Base-by-base conservation (phyloP, 2,329 filamentous ascomycete genomes). In the Ceratocystis smalleyi region DNA sequence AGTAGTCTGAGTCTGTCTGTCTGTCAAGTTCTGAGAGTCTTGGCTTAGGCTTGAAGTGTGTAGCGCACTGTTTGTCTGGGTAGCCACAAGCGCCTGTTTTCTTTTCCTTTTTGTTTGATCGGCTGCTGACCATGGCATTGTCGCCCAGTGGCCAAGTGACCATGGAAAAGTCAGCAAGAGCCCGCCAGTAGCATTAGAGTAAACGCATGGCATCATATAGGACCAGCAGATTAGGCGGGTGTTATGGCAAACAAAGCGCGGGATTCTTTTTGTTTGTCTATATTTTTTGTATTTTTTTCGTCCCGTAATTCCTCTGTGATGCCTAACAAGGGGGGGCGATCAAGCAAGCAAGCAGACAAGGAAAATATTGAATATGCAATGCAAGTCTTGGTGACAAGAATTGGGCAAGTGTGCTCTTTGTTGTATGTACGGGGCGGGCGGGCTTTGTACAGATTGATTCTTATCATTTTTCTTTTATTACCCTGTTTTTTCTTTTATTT, bases 61-160 rank as follows among this genome's bases (percentile, higher is more conserved):
- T 12, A 40, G 35, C 10, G 35, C 10, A 40, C 17, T 47, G 5
- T 19, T 7, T 47, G 82, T 0, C 68, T 81, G 1, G 69, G 74
- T 24, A 72, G 76, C 19, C 82, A 83, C 62, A 75, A 75, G 43
- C 68, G 68, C 0, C 70, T 82, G 22, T 80, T 78, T 27, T 24
- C 24, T 30, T 54, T 24, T 54, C 35, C 3, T 63, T 57, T 22
- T 57, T 57, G 51, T 32, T 61, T 15, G 43, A 17, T n/a, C 43
- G n/a, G 32, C 43, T 61, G 35, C 59, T 47, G 43, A 61, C 59
- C 19, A 61, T 61, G 24, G 32, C 59, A 43, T 43, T 19, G 15
- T n/a, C 22, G 24, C 32, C 32, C 17, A 30, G n/a, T 32, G 35
- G 47, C 47, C 43, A 43, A 27, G 19, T 8, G 10, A 61, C 35